A percentile compares a stretch with the other conserved stretches of the same genome.
These are phyloP conservation scores for Scytalidium sp. DNA, from an alignment of 2,329 filamentous ascomycete genomes.

Conservation along the genomic window DNA sequence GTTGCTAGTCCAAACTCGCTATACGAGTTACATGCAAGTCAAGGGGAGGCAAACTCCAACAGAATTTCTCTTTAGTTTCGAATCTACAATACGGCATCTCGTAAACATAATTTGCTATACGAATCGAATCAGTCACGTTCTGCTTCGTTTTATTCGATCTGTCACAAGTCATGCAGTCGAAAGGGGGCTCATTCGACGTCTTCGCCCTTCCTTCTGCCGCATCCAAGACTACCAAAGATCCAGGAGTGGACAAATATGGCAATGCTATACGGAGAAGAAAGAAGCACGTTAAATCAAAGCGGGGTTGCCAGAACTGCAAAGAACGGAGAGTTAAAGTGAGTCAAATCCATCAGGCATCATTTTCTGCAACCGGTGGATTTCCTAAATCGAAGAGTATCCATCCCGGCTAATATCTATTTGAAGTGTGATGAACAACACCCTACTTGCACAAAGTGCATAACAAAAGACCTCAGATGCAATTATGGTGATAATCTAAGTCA, in stretches of 20 bases:
- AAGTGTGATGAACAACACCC: constrained; percentile 2
- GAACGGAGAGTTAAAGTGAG: constrained; percentile 1
- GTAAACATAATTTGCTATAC: too few relatives aligned
- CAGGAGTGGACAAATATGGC: constrained; percentile 1
- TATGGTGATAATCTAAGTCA: background rate
- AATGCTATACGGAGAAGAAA: constrained; percentile 1
- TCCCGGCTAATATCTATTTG: background rate
- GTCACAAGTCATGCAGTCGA: background rate
- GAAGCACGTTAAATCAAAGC: background rate
- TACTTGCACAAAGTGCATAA: background rate
- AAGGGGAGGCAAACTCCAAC: too few relatives aligned
- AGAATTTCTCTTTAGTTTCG: too few relatives aligned
- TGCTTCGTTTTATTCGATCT: background rate
- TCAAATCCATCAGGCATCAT: background rate
- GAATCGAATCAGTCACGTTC: too few relatives aligned
- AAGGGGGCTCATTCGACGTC: background rate
- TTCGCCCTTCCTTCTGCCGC: background rate
- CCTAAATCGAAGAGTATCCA: background rate
- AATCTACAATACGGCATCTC: too few relatives aligned
- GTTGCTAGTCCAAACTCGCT: background rate
- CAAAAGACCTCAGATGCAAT: background rate
- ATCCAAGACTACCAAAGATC: background rate
- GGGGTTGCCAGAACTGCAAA: background rate
- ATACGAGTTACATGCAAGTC: background rate
- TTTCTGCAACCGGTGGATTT: background rate